These are phyloP conservation scores for Penicillium malachiteum DNA, from an alignment of 495 filamentous ascomycete genomes.

Conservation along the genomic window DNA sequence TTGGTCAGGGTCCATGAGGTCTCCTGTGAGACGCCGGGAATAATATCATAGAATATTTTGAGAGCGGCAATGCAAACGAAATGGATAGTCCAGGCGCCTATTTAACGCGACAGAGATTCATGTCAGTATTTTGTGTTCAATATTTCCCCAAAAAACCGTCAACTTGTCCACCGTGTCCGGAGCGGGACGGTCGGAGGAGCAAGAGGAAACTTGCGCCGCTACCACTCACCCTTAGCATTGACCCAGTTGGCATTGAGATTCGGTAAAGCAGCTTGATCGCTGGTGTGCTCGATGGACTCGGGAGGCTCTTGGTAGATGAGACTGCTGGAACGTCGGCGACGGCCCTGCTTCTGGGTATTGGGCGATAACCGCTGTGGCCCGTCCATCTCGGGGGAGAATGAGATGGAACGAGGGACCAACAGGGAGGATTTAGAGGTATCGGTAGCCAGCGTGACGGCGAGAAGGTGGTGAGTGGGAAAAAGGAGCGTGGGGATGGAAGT, in stretches of 20 bases:
- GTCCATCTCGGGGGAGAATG: conserved; percentile 74
- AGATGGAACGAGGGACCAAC: conserved; percentile 74
- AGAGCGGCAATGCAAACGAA: conserved; percentile 82
- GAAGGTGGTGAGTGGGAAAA: conserved; percentile 16
- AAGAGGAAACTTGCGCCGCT: background rate
- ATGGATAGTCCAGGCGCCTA: conserved; percentile 97
- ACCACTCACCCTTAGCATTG: conserved; percentile 85
- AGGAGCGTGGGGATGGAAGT: conserved; percentile 33
- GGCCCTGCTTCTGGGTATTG: conserved; percentile 60
- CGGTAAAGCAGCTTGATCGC: conserved; percentile 89
- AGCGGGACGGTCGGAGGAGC: conserved; percentile 3
- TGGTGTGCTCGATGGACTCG: conserved; percentile 92
- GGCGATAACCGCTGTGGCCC: conserved; percentile 53
- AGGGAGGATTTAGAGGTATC: conserved; percentile 80
- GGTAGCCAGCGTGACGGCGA: conserved; percentile 29
- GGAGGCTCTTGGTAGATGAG: conserved; percentile 92
- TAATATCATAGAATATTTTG: conserved; percentile 94
- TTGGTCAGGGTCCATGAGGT: conserved; percentile 98
- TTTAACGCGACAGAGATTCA: conserved; percentile 9
- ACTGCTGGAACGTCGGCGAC: conserved; percentile 89
- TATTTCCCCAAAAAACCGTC: background rate
- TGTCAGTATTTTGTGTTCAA: conserved; percentile 4
- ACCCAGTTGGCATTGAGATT: conserved; percentile 99
- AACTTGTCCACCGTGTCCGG: conserved; percentile 16
- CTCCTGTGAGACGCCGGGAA: conserved; percentile 93